Evolutionary conservation across 2,329 filamentous ascomycete species (phyloP), one percentile per base, ranked within the genome.

Genomic region (Fusarium hainanense): DNA sequence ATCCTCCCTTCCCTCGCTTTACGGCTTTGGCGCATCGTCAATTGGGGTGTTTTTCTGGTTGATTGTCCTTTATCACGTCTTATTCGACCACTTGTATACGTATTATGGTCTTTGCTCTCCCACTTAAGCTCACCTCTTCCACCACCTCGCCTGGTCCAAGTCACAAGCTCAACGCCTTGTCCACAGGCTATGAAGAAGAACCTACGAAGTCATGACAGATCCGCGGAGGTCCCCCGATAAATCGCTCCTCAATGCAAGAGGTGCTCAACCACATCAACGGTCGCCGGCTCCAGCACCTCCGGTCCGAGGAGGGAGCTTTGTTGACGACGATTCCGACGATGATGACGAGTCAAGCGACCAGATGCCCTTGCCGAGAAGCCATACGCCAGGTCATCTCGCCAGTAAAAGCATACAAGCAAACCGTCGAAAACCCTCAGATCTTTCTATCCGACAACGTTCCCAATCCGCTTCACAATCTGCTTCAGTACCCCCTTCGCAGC

Each of bases 351-450:
- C 74, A 37, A 75, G 73, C 72, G 79, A 81, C 60, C 75, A 75
- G 61, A 78, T 76, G 56, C 79, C 83, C 49, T 75, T 86, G 46
- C 80, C 83, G 28, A 84, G 88, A 70, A 89, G 85, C 74, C 88
- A 90, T 76, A 90, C 88, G 3, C 88, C 88, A 2, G 87, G 88
- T 60, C 87, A 89, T 72, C 82, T 90, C 42, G 80, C 88, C 14
- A 84, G 85, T 69, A 89, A 86, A 79, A 88, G 85, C 78, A 84
- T 72, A 54, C 75, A 85, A 64, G 82, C 84, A 57, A 81, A 81
- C 63, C 82, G 83, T 61, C 82, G 83, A 54, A 87, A 85, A 69
- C 77, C 84, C 28, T 84, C 86, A 27, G 86, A 89, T 57, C 78
- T 85, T 40, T 79, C 85, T 47, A 82, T 87, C 60, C 84, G 87